A percentile compares a stretch with the other conserved stretches of the same genome.
These are phyloP conservation scores for Alliaria petiolata DNA, from an alignment of 345 rosid genomes.

Conservation along the genomic window DNA sequence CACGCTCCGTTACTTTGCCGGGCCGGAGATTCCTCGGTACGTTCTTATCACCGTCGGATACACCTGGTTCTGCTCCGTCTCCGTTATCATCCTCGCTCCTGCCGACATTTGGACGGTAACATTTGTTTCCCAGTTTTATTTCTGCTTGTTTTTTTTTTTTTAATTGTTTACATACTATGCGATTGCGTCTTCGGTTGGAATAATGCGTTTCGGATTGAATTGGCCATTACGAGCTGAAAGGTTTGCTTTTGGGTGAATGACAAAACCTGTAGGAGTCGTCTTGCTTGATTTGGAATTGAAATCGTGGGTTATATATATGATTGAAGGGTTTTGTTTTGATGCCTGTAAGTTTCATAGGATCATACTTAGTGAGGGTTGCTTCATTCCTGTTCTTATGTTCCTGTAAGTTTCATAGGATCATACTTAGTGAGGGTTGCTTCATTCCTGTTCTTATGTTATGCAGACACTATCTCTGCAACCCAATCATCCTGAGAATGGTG, in stretches of 20 bases:
- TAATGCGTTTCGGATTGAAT: background rate
- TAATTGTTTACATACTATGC: background rate
- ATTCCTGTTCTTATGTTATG: background rate
- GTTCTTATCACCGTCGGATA: constrained; percentile 90
- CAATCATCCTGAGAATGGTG: constrained; percentile 47
- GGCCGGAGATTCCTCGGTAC: constrained; percentile 93
- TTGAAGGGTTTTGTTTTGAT: background rate
- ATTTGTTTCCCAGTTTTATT: background rate
- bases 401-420: background rate
- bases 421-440: background rate
- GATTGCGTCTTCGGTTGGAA: background rate
- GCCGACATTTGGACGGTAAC: constrained; percentile 94
- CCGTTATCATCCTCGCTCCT: constrained; percentile 95
- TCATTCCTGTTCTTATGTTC: background rate
- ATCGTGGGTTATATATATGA: background rate
- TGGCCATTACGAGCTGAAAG: background rate
- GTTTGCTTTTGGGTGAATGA: background rate
- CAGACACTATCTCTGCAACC: constrained; percentile 54
- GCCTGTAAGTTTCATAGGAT: background rate
- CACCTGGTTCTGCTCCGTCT: constrained; percentile 96
- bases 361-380: background rate
- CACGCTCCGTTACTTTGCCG: constrained; percentile 85
- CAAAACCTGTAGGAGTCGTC: background rate
- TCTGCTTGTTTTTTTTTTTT: background rate
- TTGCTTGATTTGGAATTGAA: constrained; percentile 8